Conservation (phyloP, 306 rosid species). For the Ammopiptanthus mongolicus region DNA sequence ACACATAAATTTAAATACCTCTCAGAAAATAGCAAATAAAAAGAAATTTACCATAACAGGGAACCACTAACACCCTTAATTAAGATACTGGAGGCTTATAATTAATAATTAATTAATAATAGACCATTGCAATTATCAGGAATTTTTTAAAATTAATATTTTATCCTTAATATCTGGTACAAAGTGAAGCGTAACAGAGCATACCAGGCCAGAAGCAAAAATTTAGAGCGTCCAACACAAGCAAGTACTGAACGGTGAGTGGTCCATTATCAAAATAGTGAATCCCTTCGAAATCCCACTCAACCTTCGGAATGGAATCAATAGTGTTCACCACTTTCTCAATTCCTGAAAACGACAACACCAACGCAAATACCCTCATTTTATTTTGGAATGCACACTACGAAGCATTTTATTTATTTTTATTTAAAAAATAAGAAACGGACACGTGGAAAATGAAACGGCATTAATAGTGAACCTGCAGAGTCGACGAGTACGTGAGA, state of each 20-base stretch:
- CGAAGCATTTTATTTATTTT: background rate
- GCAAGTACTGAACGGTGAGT: conserved; percentile 83
- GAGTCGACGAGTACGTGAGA: conserved; percentile 81
- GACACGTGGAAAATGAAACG: background rate
- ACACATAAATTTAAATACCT: background rate
- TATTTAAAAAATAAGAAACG: too few species aligned
- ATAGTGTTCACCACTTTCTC: conserved; percentile 69
- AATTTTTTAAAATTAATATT: background rate
- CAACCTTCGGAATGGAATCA: conserved; percentile 71
- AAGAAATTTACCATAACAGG: conserved; percentile 5
- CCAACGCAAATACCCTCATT: background rate
- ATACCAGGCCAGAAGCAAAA: conserved; percentile 99
- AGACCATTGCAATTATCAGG: background rate
- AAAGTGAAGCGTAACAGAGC: background rate
- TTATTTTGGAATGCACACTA: background rate
- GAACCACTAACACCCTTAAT: background rate
- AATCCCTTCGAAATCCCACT: conserved; percentile 99
- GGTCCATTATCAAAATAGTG: conserved; percentile 93
- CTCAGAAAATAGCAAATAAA: background rate
- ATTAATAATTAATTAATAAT: background rate
- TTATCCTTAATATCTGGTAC: background rate
- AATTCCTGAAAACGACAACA: conserved; percentile 49
- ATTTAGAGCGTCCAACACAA: conserved; percentile 85
- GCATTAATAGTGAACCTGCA: conserved; percentile 43
- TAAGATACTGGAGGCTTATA: background rate